Evolutionary conservation across 306 rosid genomes (phyloP), one percentile per base, ranked within the genome.

Genomic region (Dryas octopetala): DNA sequence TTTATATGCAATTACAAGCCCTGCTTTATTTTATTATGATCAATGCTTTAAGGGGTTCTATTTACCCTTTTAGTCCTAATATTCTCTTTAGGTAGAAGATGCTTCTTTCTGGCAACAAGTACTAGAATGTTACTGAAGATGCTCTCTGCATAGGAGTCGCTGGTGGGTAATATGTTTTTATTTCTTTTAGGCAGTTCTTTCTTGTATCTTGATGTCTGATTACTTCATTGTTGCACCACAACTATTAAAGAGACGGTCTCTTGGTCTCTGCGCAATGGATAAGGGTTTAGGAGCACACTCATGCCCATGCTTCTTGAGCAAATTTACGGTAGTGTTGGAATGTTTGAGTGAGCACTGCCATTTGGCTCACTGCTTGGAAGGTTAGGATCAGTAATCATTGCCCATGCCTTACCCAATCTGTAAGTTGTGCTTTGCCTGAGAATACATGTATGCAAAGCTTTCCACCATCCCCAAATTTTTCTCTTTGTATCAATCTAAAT

Each of bases 301-400:
- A 44, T 65, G 53, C 40, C 7, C 40, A 17, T 23, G 23, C 23
- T 23, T 23, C 23, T 23, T 23, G 23, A 23, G 23, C 23, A 23
- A 23, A 23, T 23, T 23, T 23, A 23, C 23, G 23, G 23, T 23
- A 23, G 23, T 23, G 23, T 23, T 23, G 23, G 23, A 23, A 23
- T 17, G 7, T 26, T 43, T 44, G 16, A n/a, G 9, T 23, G 26
- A 49, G 62, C 62, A 51, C 16, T 16, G 55, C 28, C 44, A 28
- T 60, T 28, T 13, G 9, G n/a, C 1, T 28, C 16, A 14, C 55
- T 19, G 70, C 53, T n/a, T 67, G 12, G 57, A 47, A 47, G 44
- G 55, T 12, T 47, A 47, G 54, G 54, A 66, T 66, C 71, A 1
- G 17, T 17, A 66, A 66, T 66, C 43, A 66, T 41, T 23, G 54